Base-by-base conservation (phyloP, 139 green algal species). In the Asterochloris erici region DNA sequence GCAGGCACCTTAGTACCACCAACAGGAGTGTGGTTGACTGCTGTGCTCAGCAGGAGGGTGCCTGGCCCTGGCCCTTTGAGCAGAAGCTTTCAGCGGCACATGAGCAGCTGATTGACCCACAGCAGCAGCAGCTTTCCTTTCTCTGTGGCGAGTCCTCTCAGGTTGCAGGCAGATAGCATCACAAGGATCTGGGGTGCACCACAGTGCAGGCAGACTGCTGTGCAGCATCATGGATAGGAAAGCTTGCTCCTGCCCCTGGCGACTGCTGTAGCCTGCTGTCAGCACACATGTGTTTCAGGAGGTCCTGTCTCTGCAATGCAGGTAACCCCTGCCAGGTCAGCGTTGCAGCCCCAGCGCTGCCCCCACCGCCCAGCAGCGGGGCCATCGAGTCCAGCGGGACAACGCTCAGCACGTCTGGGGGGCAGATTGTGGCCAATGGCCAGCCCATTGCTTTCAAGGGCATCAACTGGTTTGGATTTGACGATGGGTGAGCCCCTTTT, bases 401-500 rank as follows among this genome's bases (percentile, higher is more conserved):
- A 16, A 28, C 73, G 21, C 70, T 86, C 38, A 80, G 69, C n/a
- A 86, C 82, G 15, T 13, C 23, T 2, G n/a, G 69, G 63, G 84
- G 79, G 66, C 29, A 79, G 27, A 84, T 88, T 61, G 77, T 88
- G 38, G 84, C 81, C 0, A 81, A 87, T 77, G 84, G 84, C 68
- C 68, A 85, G 38, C 62, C 74, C 15, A 62, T 87, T 19, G 6
- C 12, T 0, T 64, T 87, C 12, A 10, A 70, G n/a, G 83, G 83
- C 23, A 62, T 84, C 64, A 87, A 87, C 66, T 87, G 63, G 63
- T 87, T 87, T 71, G 83, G 83, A 14, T 87, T 87, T 81, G 83
- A 87, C 38, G 66, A 68, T 23, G 76, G 38, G 38, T 2, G 38
- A 54, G 38, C 38, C 38, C n/a, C n/a, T n/a, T n/a, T 54, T 54